Conservation (phyloP, 2,329 filamentous ascomycete genomes). For the Escovopsis sp. region DNA sequence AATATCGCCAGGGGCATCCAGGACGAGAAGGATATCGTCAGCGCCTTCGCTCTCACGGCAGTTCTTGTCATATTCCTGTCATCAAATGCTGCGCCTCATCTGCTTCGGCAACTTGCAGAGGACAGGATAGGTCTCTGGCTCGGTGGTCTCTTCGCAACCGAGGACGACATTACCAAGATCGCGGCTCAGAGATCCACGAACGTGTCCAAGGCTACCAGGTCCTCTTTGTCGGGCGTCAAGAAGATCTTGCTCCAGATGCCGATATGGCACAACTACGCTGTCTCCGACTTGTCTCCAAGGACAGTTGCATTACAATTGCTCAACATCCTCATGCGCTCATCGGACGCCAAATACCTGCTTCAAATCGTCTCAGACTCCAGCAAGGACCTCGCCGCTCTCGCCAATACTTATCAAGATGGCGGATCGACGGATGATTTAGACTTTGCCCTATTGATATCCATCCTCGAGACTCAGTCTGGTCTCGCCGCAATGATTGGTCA, state of each 20-base stretch:
- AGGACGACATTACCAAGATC: conserved; percentile 44
- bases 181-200: conserved; percentile 52
- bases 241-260: conserved; percentile 33
- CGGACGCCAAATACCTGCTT: conserved; percentile 15
- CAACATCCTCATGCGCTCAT: conserved; percentile 24
- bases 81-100: conserved; percentile 43
- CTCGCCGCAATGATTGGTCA: conserved; percentile 4
- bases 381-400: conserved; percentile 12
- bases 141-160: conserved; percentile 34
- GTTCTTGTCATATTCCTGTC: conserved; percentile 48
- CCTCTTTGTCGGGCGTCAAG: conserved; percentile 40
- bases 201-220: conserved; percentile 50
- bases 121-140: conserved; percentile 43
- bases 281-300: conserved; percentile 43
- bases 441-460: conserved; percentile 28
- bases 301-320: conserved; percentile 49
- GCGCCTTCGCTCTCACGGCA: conserved; percentile 48
- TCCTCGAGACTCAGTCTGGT: conserved; percentile 21
- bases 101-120: conserved; percentile 40
- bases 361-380: conserved; percentile 16
- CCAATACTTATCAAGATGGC: conserved; percentile 9
- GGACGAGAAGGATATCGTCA: conserved; percentile 43
- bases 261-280: conserved; percentile 43
- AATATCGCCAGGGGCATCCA: conserved; percentile 49
- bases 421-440: conserved; percentile 17